Percentiles rank a stretch among this genome's conserved stretches.
phyloP scores from a whole-genome alignment of 2,329 filamentous ascomycete species.

The Aspergillus ibericus region DNA sequence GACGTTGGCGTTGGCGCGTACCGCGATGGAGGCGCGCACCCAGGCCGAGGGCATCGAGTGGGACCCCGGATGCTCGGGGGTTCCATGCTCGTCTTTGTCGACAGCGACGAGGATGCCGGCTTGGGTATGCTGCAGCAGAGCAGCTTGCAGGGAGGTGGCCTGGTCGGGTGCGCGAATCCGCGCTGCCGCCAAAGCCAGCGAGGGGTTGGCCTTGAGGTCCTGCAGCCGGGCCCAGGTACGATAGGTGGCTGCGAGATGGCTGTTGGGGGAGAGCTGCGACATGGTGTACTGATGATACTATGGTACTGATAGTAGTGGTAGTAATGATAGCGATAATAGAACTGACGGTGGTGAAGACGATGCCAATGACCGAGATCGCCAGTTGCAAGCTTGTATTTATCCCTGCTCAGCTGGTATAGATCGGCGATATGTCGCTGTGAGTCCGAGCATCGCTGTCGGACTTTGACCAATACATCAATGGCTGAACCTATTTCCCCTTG shows the following conservation, averaged over 20 bases:
- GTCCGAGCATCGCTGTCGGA: too few relatives aligned
- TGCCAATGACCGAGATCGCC: neutral
- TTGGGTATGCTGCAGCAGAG: constrained; percentile 57
- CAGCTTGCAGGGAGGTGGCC: constrained; percentile 53
- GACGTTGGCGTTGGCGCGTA: constrained; percentile 1
- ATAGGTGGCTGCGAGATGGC: constrained; percentile 9
- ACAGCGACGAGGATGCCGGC: constrained; percentile 45
- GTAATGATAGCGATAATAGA: too few relatives aligned
- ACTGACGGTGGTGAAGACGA: neutral
- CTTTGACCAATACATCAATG: too few relatives aligned
- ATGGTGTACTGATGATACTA: neutral
- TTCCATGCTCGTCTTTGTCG: constrained; percentile 16
- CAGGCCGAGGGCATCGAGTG: constrained; percentile 51
- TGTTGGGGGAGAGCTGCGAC: constrained; percentile 3
- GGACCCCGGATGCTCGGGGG: constrained; percentile 14
- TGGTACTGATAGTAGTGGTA: neutral
- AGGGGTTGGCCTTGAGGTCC: constrained; percentile 7
- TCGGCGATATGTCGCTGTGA: too few relatives aligned
- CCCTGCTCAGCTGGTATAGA: too few relatives aligned
- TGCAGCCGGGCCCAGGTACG: constrained; percentile 12
- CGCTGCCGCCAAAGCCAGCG: constrained; percentile 61
- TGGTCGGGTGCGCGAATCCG: constrained; percentile 57
- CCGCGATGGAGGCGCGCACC: constrained; percentile 35
- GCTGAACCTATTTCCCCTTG: too few relatives aligned
- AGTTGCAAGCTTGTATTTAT: too few relatives aligned